These are phyloP conservation scores for Trichosanthes truncata DNA, from an alignment of 306 rosid genomes.

Conservation along the genomic window DNA sequence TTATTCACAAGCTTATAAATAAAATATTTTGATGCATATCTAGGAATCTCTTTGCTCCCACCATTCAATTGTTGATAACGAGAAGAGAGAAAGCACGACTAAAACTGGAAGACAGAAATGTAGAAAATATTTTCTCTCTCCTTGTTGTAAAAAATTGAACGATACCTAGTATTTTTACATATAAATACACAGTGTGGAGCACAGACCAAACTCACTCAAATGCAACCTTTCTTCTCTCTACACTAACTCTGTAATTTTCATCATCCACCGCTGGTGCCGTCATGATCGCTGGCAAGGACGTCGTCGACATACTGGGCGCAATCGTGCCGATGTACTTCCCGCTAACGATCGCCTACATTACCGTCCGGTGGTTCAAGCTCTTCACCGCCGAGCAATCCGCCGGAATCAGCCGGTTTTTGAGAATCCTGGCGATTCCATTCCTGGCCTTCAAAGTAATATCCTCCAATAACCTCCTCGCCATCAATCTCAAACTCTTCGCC, in stretches of 20 bases:
- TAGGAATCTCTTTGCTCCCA: no score
- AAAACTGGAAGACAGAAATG: no score
- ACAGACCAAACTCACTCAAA: not conserved
- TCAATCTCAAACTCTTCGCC: constrained; percentile 1
- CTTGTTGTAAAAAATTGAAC: no score
- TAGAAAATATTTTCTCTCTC: no score
- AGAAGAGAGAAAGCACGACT: no score
- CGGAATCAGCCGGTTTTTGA: constrained; percentile 5
- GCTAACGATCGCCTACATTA: not conserved
- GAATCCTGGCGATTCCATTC: not conserved
- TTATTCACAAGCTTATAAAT: no score
- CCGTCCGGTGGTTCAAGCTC: not conserved
- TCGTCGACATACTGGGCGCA: not conserved
- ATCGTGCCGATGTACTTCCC: constrained; percentile 1
- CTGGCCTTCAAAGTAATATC: not conserved
- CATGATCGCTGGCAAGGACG: not conserved
- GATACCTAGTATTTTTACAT: no score
- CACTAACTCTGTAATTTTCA: not conserved
- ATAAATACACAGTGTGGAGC: no score
- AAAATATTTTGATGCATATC: no score
- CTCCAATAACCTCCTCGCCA: not conserved
- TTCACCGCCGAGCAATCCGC: constrained; percentile 9
- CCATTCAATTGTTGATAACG: no score
- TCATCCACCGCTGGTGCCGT: not conserved
- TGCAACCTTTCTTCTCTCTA: not conserved